Conservation (phyloP, 208 protist species). For the Vickermania ingenoplastis region DNA sequence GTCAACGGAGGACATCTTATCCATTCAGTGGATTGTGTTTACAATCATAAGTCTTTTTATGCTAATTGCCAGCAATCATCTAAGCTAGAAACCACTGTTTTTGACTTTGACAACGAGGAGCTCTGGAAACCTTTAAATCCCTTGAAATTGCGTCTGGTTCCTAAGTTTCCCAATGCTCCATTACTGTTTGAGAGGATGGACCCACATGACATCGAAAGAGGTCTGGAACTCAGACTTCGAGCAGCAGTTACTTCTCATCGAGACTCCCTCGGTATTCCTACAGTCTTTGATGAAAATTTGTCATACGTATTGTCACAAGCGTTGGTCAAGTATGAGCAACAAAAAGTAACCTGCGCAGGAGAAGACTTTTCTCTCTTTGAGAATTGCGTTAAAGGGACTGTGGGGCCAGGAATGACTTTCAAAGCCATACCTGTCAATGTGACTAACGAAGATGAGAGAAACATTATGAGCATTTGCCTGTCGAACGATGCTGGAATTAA, state of each 20-base stretch:
- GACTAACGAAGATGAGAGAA: constrained; percentile 45
- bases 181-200: constrained; percentile 42
- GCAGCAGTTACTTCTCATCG: constrained; percentile 41
- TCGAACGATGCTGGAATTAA: constrained; percentile 56
- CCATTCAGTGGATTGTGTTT: constrained; percentile 70
- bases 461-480: constrained; percentile 58
- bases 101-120: constrained; percentile 85
- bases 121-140: constrained; percentile 87
- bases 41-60: constrained; percentile 81
- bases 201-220: constrained; percentile 23
- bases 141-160: constrained; percentile 82
- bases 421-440: constrained; percentile 87
- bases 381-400: constrained; percentile 61
- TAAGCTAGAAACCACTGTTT: constrained; percentile 34
- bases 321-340: constrained; percentile 70
- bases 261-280: constrained; percentile 62
- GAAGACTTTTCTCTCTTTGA: constrained; percentile 72
- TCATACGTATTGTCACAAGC: constrained; percentile 75
- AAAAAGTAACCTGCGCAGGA: constrained; percentile 28
- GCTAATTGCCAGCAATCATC: constrained; percentile 80
- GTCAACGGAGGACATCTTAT: constrained; percentile 34
- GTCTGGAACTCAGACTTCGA: constrained; percentile 46
- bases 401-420: constrained; percentile 86
- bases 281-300: constrained; percentile 67
- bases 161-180: constrained; percentile 53